phyloP scores from a whole-genome alignment of 1,284 basidiomycete species.

The Grifola frondosa region DNA sequence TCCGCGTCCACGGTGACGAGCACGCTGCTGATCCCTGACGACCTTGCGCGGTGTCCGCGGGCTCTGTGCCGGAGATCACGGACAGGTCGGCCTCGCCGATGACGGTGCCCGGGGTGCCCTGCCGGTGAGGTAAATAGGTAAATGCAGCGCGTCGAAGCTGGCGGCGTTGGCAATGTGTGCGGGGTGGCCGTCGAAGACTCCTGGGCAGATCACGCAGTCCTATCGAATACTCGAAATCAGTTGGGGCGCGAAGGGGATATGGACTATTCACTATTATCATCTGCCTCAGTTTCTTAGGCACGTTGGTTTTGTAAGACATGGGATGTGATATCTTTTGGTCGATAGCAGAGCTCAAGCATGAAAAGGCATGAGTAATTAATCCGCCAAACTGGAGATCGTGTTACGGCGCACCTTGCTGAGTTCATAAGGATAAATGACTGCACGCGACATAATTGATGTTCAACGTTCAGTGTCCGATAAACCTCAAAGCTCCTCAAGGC shows the following conservation, averaged over 20 bases:
- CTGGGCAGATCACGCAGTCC: conserved; percentile 25
- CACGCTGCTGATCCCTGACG: conserved; percentile 21
- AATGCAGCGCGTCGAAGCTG: conserved; percentile 26
- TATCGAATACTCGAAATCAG: conserved; percentile 7
- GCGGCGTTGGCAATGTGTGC: conserved; percentile 25
- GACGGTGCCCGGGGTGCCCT: conserved; percentile 27
- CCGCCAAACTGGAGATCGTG: too few relatives aligned
- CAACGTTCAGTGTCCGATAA: too few relatives aligned
- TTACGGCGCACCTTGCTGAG: too few relatives aligned
- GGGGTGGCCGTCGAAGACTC: conserved; percentile 29
- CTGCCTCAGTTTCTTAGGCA: conserved; percentile 22
- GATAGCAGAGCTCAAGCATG: too few relatives aligned
- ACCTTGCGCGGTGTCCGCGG: conserved; percentile 26
- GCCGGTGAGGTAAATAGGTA: conserved; percentile 29
- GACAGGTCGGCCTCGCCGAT: conserved; percentile 28
- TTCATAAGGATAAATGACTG: too few relatives aligned
- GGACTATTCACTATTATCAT: conserved; percentile 17
- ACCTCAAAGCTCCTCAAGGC: too few relatives aligned
- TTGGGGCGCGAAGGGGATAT: not conserved
- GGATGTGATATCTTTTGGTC: too few relatives aligned
- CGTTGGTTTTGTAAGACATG: conserved; percentile 20
- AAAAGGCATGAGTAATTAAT: too few relatives aligned
- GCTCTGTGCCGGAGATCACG: conserved; percentile 25
- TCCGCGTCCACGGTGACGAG: conserved; percentile 30
- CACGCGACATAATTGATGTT: too few relatives aligned